A percentile compares a stretch with the other conserved stretches of the same genome.
Evolutionary conservation across 1,284 basidiomycete genomes (phyloP).

Genomic region (Cutaneotrichosporon daszewskae): DNA sequence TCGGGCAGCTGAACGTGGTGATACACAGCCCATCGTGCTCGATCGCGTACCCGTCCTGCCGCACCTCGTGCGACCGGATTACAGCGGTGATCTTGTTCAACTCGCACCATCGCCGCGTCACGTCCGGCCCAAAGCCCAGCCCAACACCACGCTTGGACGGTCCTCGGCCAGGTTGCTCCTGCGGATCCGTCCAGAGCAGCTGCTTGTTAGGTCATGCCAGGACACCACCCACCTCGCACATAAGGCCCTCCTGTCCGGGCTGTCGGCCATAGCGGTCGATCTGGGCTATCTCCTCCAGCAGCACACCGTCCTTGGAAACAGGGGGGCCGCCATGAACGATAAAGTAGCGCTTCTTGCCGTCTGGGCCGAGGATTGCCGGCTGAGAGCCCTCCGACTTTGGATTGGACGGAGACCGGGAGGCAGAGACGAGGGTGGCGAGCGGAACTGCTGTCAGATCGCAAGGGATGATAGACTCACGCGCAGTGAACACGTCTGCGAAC

Average conservation of each 20-base stretch:
- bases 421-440: conserved; percentile 75
- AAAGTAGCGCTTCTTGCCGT: conserved; percentile 84
- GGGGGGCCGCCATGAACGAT: conserved; percentile 88
- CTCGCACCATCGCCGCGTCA: conserved; percentile 80
- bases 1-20: conserved; percentile 48
- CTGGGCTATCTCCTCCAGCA: conserved; percentile 83
- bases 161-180: conserved; percentile 80
- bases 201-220: conserved; percentile 27
- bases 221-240: conserved; percentile 58
- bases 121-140: conserved; percentile 90
- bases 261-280: conserved; percentile 82
- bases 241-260: conserved; percentile 90
- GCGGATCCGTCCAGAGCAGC: conserved; percentile 92
- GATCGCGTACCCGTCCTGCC: conserved; percentile 62
- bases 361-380: conserved; percentile 66
- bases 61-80: conserved; percentile 94
- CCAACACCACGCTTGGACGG: conserved; percentile 97
- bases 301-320: conserved; percentile 90
- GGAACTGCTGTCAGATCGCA: conserved; percentile 66
- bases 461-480: conserved; percentile 58
- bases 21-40: conserved; percentile 54
- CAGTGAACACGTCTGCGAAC: conserved; percentile 86
- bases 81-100: conserved; percentile 81
- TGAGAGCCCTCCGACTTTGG: conserved; percentile 43
- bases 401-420: conserved; percentile 58